phyloP scores from a whole-genome alignment of 257 asterid genomes.

The Solanum sitiens region DNA sequence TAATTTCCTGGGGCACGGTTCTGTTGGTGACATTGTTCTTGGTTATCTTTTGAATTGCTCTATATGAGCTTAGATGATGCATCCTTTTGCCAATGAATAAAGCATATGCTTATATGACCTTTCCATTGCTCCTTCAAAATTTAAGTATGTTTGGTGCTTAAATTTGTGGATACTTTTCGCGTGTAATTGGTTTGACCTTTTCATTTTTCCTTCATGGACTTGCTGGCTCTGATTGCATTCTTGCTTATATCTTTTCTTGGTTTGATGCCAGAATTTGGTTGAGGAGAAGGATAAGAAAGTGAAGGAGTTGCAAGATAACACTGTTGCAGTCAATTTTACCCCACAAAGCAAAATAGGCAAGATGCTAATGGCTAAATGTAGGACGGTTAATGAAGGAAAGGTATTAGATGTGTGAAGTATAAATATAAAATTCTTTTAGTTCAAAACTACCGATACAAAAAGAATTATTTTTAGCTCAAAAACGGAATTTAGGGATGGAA shows the following conservation, averaged over 20 bases:
- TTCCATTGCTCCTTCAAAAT: neutral
- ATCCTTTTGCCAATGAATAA: neutral
- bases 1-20: neutral
- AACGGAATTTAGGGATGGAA: neutral
- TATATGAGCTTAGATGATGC: neutral
- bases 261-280: conserved; percentile 61
- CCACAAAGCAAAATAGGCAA: conserved; percentile 92
- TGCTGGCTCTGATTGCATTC: neutral
- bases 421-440: neutral
- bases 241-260: conserved; percentile 1
- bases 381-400: conserved; percentile 91
- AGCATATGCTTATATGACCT: neutral
- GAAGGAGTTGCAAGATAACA: conserved; percentile 76
- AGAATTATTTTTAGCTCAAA: neutral
- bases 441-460: neutral
- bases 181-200: neutral
- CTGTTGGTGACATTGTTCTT: neutral
- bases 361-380: conserved; percentile 86
- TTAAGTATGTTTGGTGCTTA: neutral
- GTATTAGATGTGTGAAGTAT: conserved; percentile 19
- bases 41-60: neutral
- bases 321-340: conserved; percentile 81
- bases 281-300: conserved; percentile 93
- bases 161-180: neutral
- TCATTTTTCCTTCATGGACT: neutral